These are phyloP conservation scores for Pseudocohnilembus persalinus DNA, from an alignment of 169 alveolate genomes.

Conservation along the genomic window DNA sequence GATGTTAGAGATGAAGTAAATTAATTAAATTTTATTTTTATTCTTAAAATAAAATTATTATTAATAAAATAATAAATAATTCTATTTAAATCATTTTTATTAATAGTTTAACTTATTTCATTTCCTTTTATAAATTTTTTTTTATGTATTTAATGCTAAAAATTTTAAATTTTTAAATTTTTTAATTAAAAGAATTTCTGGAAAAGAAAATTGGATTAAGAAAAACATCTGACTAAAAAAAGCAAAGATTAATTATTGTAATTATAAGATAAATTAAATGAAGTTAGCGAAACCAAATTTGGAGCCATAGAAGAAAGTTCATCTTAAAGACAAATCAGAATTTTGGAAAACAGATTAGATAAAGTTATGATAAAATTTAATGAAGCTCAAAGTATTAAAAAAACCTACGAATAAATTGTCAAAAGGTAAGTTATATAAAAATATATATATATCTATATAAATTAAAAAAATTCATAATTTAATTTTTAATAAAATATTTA, in stretches of 20 bases:
- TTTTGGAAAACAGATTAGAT: slow-evolving; percentile 87
- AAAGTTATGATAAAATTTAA: slow-evolving; percentile 90
- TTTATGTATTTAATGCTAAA: slow-evolving; percentile 61
- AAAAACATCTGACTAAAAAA: slow-evolving; percentile 55
- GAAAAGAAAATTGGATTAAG: slow-evolving; percentile 75
- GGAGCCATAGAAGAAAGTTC: slow-evolving; percentile 84
- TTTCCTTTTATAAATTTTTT: too few species aligned
- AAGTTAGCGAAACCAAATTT: slow-evolving; percentile 65
- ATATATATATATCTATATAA: too few species aligned
- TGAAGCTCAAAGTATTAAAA: slow-evolving; percentile 87
- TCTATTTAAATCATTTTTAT: too few species aligned
- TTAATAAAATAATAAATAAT: too few species aligned
- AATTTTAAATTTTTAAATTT: slow-evolving; percentile 31
- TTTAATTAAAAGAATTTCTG: slow-evolving; percentile 44
- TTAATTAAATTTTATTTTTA: slow-evolving; percentile 18
- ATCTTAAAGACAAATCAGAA: slow-evolving; percentile 84
- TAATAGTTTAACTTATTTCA: too few species aligned
- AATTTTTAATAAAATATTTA: too few species aligned
- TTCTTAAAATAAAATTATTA: too few species aligned
- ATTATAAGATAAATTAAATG: slow-evolving; percentile 75
- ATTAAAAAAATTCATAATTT: slow-evolving; percentile 2
- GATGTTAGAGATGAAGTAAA: slow-evolving; percentile 57
- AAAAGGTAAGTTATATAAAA: background rate
- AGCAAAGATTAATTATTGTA: slow-evolving; percentile 57
- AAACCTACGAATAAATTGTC: slow-evolving; percentile 86